These are phyloP conservation scores for Penicillium robsamsonii DNA, from an alignment of 495 filamentous ascomycete species.

Conservation along the genomic window DNA sequence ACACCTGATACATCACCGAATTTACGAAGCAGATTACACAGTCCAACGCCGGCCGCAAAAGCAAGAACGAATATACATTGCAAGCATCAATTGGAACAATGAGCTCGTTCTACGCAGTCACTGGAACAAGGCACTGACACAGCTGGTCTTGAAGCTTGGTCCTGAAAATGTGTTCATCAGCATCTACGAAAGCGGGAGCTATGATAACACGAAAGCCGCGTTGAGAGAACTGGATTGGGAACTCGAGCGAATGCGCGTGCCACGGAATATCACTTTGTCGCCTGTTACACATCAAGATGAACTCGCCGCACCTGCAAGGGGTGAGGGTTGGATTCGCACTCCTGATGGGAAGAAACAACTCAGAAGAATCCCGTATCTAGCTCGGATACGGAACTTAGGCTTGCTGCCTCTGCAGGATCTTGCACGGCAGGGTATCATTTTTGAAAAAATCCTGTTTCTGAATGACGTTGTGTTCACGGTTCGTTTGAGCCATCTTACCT, in stretches of 20 bases:
- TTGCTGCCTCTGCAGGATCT: constrained; percentile 47
- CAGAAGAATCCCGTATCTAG: constrained; percentile 68
- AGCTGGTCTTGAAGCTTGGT: constrained; percentile 56
- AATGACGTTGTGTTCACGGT: constrained; percentile 77
- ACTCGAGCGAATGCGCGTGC: constrained; percentile 53
- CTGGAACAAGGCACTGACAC: constrained; percentile 61
- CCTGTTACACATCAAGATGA: constrained; percentile 57
- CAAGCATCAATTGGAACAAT: constrained; percentile 70
- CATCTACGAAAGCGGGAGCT: constrained; percentile 69
- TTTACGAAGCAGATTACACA: constrained; percentile 19
- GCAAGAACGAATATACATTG: constrained; percentile 58
- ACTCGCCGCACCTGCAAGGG: constrained; percentile 34
- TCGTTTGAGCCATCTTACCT: constrained; percentile 11
- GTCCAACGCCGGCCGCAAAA: constrained; percentile 18
- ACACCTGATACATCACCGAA: constrained; percentile 20
- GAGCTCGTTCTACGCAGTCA: constrained; percentile 57
- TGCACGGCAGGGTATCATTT: constrained; percentile 44
- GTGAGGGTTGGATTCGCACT: constrained; percentile 58
- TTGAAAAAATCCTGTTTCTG: constrained; percentile 70
- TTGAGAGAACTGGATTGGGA: constrained; percentile 57
- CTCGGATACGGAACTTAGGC: constrained; percentile 59
- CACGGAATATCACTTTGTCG: constrained; percentile 51
- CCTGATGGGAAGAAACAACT: constrained; percentile 51
- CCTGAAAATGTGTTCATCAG: constrained; percentile 68
- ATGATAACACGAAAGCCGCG: constrained; percentile 65